Percentiles rank a stretch among this genome's conserved stretches.
phyloP scores from a whole-genome alignment of 2,329 filamentous ascomycete genomes.

The Domatiomyces catenatus region DNA sequence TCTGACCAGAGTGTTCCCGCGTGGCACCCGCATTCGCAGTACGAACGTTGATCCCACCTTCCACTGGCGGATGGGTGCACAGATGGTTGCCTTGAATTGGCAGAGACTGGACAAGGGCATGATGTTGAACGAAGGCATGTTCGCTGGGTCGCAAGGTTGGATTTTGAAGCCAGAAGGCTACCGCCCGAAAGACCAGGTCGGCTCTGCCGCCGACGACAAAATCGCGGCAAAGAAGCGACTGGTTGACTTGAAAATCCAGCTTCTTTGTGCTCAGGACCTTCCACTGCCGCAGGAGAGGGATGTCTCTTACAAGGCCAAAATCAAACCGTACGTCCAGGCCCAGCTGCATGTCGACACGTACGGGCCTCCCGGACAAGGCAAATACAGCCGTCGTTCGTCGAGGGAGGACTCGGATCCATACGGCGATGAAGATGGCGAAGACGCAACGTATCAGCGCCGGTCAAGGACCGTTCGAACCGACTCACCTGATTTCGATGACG shows the following conservation, averaged over 20 bases:
- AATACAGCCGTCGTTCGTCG: constrained; percentile 21
- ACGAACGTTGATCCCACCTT: constrained; percentile 74
- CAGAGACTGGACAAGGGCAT: constrained; percentile 80
- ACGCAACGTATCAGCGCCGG: constrained; percentile 34
- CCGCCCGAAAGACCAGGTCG: constrained; percentile 28
- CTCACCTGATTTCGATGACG: constrained; percentile 50
- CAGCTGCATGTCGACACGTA: constrained; percentile 64
- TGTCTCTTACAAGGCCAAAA: constrained; percentile 27
- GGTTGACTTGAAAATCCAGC: constrained; percentile 53
- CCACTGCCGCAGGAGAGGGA: constrained; percentile 44
- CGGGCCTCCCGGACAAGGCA: constrained; percentile 26
- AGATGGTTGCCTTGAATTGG: constrained; percentile 89
- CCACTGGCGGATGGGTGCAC: constrained; percentile 79
- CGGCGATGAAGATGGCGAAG: constrained; percentile 22
- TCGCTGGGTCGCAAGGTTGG: constrained; percentile 66
- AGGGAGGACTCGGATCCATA: constrained; percentile 32
- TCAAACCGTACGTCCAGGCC: constrained; percentile 62
- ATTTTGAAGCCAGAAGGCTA: constrained; percentile 69
- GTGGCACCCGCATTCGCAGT: constrained; percentile 63
- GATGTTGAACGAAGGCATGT: constrained; percentile 95
- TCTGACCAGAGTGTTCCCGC: constrained; percentile 79
- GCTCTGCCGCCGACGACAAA: constrained; percentile 14
- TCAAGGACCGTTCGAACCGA: constrained; percentile 42
- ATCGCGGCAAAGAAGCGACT: constrained; percentile 35
- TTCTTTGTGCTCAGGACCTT: constrained; percentile 64